phyloP scores from a whole-genome alignment of 257 asterid genomes.

The Pogostemon cablin region DNA sequence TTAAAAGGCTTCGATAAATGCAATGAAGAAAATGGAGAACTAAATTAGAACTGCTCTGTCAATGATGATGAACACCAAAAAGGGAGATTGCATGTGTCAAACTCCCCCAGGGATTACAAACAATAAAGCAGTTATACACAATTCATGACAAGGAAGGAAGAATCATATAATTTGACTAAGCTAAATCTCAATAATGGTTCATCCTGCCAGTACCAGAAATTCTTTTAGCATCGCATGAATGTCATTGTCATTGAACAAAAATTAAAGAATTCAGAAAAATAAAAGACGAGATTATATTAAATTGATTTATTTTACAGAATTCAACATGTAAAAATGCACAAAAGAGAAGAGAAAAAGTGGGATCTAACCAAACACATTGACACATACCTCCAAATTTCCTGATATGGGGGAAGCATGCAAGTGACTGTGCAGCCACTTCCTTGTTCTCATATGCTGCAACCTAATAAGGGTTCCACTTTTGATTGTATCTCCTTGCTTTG shows the following conservation, averaged over 20 bases:
- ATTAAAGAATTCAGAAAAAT: neutral
- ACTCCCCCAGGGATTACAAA: neutral
- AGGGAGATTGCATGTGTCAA: neutral
- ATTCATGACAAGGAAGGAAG: no score
- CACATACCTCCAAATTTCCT: slow-evolving; percentile 88
- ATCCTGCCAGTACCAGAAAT: neutral
- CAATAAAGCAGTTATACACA: neutral
- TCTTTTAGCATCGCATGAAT: slow-evolving; percentile 4
- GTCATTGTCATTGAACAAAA: neutral
- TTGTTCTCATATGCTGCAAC: slow-evolving; percentile 89
- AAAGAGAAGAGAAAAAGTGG: neutral
- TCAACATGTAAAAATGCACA: slow-evolving; percentile 7
- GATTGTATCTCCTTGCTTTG: slow-evolving; percentile 89
- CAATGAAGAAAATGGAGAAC: neutral
- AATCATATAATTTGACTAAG: neutral
- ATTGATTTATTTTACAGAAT: neutral
- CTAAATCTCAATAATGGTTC: neutral
- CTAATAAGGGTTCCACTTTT: slow-evolving; percentile 65
- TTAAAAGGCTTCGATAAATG: no score
- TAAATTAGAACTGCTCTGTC: neutral
- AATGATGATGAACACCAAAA: neutral
- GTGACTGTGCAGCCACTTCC: slow-evolving; percentile 98
- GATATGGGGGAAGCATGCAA: slow-evolving; percentile 98
- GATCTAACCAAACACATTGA: slow-evolving; percentile 12
- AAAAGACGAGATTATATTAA: neutral